phyloP scores from a whole-genome alignment of 2,329 filamentous ascomycete species.

The Stemphylium vesicarium region DNA sequence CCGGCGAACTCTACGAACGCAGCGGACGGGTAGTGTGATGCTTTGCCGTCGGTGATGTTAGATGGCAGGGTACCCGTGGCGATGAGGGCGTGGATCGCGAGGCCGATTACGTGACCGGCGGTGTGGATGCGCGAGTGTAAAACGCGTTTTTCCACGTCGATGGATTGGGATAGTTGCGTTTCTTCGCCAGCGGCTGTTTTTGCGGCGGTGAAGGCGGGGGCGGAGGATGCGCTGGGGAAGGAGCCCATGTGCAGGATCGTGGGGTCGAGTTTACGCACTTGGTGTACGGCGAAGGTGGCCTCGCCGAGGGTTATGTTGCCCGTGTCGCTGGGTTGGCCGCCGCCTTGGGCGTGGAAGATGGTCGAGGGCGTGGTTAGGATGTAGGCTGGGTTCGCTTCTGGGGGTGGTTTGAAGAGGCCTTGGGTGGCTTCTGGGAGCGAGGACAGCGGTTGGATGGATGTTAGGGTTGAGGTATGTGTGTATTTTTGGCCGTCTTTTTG shows the following conservation, averaged over 20 bases:
- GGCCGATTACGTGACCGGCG: slow-evolving; percentile 73
- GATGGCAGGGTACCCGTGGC: slow-evolving; percentile 45
- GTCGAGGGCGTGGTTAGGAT: slow-evolving; percentile 68
- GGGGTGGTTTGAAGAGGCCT: slow-evolving; percentile 64
- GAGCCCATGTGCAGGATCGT: slow-evolving; percentile 65
- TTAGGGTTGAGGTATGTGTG: slow-evolving; percentile 54
- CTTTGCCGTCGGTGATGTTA: slow-evolving; percentile 71
- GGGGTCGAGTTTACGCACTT: slow-evolving; percentile 62
- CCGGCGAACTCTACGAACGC: slow-evolving; percentile 72
- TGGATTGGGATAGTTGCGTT: slow-evolving; percentile 52
- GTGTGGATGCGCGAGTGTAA: slow-evolving; percentile 75
- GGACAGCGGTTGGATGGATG: slow-evolving; percentile 57
- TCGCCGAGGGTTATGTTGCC: slow-evolving; percentile 58
- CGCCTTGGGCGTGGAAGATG: slow-evolving; percentile 79
- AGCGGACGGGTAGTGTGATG: slow-evolving; percentile 72
- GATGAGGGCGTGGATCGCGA: slow-evolving; percentile 68
- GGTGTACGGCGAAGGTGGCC: slow-evolving; percentile 58
- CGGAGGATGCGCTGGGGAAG: slow-evolving; percentile 48
- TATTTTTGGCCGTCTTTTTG: slow-evolving; percentile 52
- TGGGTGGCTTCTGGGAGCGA: slow-evolving; percentile 60
- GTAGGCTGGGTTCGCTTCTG: slow-evolving; percentile 45
- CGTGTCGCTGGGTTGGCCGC: slow-evolving; percentile 73
- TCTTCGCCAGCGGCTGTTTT: not conserved
- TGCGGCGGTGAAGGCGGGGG: no score
- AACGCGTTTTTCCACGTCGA: slow-evolving; percentile 66